phyloP scores from a whole-genome alignment of 441 rosid genomes.

The Flueggea neowawraea region DNA sequence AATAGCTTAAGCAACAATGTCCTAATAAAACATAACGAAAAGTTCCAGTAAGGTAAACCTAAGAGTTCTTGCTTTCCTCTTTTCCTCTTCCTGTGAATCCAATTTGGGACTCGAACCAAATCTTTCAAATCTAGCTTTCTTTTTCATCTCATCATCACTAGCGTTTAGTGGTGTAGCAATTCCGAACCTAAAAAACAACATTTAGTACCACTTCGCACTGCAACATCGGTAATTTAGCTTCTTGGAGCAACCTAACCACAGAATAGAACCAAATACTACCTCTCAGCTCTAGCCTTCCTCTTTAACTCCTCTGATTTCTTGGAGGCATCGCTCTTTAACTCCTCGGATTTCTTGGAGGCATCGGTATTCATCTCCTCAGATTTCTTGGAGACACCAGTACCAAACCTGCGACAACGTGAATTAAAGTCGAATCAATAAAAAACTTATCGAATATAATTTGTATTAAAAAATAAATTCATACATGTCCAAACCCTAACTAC shows the following conservation, averaged over 20 bases:
- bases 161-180: constrained; percentile 38
- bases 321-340: constrained; percentile 52
- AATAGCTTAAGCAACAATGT: constrained; percentile 23
- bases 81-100: constrained; percentile 67
- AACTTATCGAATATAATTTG: no score
- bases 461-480: neutral
- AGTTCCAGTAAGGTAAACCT: constrained; percentile 35
- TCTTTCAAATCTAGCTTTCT: constrained; percentile 83
- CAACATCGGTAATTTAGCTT: constrained; percentile 2
- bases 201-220: neutral
- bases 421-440: no score
- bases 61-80: constrained; percentile 75
- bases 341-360: constrained; percentile 2
- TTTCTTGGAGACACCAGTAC: constrained; percentile 15
- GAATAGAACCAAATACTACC: constrained; percentile 32
- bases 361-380: constrained; percentile 7
- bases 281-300: constrained; percentile 94
- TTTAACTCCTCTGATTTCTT: constrained; percentile 23
- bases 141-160: constrained; percentile 67
- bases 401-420: constrained; percentile 10
- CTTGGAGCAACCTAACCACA: neutral
- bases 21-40: no score
- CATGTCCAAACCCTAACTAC: neutral
- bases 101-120: constrained; percentile 44
- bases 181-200: constrained; percentile 58